Base-by-base conservation (phyloP, 2,329 filamentous ascomycete species). In the Paecilomyces niveus region DNA sequence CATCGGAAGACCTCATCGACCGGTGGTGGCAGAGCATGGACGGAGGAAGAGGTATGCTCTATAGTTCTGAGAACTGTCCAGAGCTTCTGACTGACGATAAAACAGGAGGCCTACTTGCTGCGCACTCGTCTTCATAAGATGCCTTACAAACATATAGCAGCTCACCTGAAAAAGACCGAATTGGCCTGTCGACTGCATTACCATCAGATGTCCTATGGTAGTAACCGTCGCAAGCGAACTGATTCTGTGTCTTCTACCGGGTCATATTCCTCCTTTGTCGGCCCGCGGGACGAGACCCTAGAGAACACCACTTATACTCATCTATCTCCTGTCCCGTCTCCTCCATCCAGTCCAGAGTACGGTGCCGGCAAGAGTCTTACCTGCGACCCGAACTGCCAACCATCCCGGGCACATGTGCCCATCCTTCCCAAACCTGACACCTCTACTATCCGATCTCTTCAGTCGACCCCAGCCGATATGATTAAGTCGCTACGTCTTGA, bases 131-230 rank as follows among this genome's bases (percentile, higher is more conserved):
- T 90, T 68, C 89, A 92, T 69, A 93, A 93, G 77, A 91, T 93
- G 86, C 90, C 90, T 0, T 94, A 94, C 77, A 94, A 93, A 81
- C 89, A 93, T 72, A 94, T 94, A 70, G 90, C 90, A 59, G 85
- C 87, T 59, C 88, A 92, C 67, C 79, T 94, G 65, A 90, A 92
- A 77, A 95, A 94, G 80, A 94, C 90, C 0, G 90, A 94, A 77
- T 81, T 94, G 60, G 90, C 90, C 54, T 95, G 90, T 77, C 89
- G 90, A 62, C 83, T 95, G 62, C 90, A 94, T 75, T 93, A 90
- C 72, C 90, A 95, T 70, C 90, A 94, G 70, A 83, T 94, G 62
- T 91, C 88, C 63, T 89, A 92, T 71, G 89, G 89, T 59, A 90
- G 84, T 78, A 90, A 89, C 76, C 87, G 89, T 67, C 88, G 89